Evolutionary conservation across 257 asterid genomes (phyloP), one percentile per base, ranked within the genome.

Genomic region (Solanum paucissectum): DNA sequence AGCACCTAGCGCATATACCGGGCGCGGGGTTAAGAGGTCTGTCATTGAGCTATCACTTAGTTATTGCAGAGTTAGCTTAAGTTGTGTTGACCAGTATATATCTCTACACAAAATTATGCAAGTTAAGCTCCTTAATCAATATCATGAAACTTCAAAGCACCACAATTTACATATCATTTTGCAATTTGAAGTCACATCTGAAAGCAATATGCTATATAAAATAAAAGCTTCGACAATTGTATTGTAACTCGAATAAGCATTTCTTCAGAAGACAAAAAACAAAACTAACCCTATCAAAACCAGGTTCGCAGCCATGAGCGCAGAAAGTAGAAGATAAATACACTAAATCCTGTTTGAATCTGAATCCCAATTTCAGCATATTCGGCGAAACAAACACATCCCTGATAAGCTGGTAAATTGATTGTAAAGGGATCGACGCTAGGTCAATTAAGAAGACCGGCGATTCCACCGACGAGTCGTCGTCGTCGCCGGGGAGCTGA

Each of bases 261-360:
- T 13, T 23, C 21, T 36, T 40, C 18, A 18, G 29, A 86, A 33
- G 85, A 40, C 36, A 33, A 49, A 66, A 62, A 83, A 49, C 73
- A 87, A 36, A 9, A 75, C 91, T 75, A 87, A 97, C 99, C 68
- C 90, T 89, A 32, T 97, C 96, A 49, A 97, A 97, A 32, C 98
- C 98, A 88, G 96, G 91, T 64, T 89, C 92, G 85, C 98, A 93
- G 38, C 94, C 98, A 72, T 88, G 92, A 83, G 93, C 89, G 32
- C 92, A 91, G 79, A 97, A 97, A 34, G 99, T 97, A 66, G 95
- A 94, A 4, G 99, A 95, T 88, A 97, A 86, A 84, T 92, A 97
- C 49, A 94, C 95, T 92, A 97, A 93, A 90, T 97, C 99, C 90
- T 97, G 99, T 89, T 96, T 95, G 69, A 97, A 97, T 33, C 96